Base-by-base conservation (phyloP, 78 protist genomes). In the Dictyostelium firmibasis region DNA sequence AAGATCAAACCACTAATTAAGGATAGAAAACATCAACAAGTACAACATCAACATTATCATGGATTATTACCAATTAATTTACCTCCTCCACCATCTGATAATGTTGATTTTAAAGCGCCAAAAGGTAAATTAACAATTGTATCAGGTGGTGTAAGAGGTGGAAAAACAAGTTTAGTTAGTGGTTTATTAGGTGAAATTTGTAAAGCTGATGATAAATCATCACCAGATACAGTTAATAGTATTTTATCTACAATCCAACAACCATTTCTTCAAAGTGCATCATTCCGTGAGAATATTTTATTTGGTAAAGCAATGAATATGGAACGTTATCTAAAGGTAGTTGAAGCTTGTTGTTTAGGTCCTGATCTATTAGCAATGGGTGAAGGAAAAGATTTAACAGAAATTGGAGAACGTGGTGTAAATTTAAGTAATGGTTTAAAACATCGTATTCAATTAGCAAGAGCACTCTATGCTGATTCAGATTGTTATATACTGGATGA, bases 381-480 rank as follows among this genome's bases (percentile, higher is more conserved):
- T 57, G 27, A 83, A 4, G 83, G 81, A 1, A 98, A 98, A n/a
- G 99, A 98, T 89, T 20, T 27, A 82, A 96, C 98, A 20, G 98
- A 97, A 84, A 98, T 99, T 53, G 99, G 99, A 20, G 99, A 99
- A 95, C 83, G 81, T 33, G 99, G 99, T 27, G 62, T 99, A 77
- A 98, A 96, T 82, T 92, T 99, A 23, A 38, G 92, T 6, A 99
- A 99, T n/a, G 99, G 99, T 25, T 99, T 98, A 96, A 98, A 98
- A 94, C 97, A 84, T 62, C 95, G 99, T 25, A 92, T 99, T 23
- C 69, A 97, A 41, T 81, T 99, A 4, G 99, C 99, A 1, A 96
- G 99, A 9, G 97, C 99, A 4, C 91, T 98, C 31, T 95, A 97
- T 86, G 67, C 83, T 23, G 74, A 69, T 33, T 20, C 85, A 16